phyloP scores from a whole-genome alignment of 2,329 filamentous ascomycete genomes.

The Cladosporium sp. region DNA sequence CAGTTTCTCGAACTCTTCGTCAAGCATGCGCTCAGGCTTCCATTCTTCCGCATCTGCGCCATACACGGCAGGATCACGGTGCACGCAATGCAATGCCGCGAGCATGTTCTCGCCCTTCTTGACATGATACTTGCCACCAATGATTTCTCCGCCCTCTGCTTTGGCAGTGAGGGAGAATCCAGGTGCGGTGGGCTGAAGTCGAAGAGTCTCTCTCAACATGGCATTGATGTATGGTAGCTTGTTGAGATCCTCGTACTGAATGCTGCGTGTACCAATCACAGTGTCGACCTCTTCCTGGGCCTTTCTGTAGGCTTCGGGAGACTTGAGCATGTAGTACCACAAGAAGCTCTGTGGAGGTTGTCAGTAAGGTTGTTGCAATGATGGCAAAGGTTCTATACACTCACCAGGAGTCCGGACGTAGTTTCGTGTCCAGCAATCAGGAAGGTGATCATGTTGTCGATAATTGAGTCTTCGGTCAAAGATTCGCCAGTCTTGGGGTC shows the following conservation, averaged over 20 bases:
- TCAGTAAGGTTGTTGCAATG: background rate
- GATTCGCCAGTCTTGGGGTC: conserved; percentile 68
- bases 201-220: conserved; percentile 66
- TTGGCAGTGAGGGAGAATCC: conserved; percentile 58
- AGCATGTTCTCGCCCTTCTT: conserved; percentile 54
- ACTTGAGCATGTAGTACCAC: conserved; percentile 66
- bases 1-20: conserved; percentile 62
- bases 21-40: conserved; percentile 71
- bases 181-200: conserved; percentile 61
- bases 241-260: conserved; percentile 63
- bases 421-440: conserved; percentile 73
- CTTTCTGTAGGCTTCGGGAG: conserved; percentile 61
- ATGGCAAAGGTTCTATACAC: background rate
- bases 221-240: conserved; percentile 68
- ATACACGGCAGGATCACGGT: conserved; percentile 65
- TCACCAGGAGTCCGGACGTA: conserved; percentile 64
- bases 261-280: conserved; percentile 61
- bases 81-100: conserved; percentile 56
- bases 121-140: conserved; percentile 65
- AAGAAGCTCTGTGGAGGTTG: conserved; percentile 48
- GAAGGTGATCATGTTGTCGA: conserved; percentile 69
- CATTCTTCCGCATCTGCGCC: conserved; percentile 68
- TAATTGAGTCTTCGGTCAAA: conserved; percentile 64
- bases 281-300: conserved; percentile 69
- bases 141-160: conserved; percentile 51